Conservation (phyloP, 306 rosid species). For the Hippophae gyantsensis region DNA sequence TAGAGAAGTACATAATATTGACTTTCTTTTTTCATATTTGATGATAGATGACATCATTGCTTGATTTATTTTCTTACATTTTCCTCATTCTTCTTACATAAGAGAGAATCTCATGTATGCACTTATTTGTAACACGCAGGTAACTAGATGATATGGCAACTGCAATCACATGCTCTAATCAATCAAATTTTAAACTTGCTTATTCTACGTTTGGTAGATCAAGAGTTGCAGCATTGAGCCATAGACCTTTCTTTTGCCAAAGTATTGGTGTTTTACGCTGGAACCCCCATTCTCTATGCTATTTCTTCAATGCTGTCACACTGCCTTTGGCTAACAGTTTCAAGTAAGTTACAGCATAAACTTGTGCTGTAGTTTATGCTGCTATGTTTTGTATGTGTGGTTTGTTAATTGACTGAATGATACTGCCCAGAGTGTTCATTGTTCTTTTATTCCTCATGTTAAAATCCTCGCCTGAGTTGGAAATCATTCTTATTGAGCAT, state of each 20-base stretch:
- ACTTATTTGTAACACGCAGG: conserved; percentile 10
- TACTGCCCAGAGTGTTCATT: too few relatives aligned
- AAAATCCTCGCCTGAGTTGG: too few relatives aligned
- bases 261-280: conserved; percentile 17
- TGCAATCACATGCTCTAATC: conserved; percentile 16
- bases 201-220: conserved; percentile 20
- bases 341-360: conserved; percentile 39
- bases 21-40: neutral
- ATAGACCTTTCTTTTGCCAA: conserved; percentile 25
- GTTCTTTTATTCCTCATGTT: too few relatives aligned
- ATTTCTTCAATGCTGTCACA: conserved; percentile 25
- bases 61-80: neutral
- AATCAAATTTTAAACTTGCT: conserved; percentile 23
- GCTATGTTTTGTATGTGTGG: neutral
- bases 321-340: conserved; percentile 31
- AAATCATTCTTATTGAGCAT: neutral
- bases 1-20: neutral
- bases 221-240: conserved; percentile 20
- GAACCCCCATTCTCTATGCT: conserved; percentile 23
- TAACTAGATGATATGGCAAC: conserved; percentile 25
- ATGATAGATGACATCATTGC: neutral
- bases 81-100: neutral
- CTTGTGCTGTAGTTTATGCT: neutral
- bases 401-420: too few relatives aligned
- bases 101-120: neutral